Conservation (phyloP, 208 protist species). For the Wallacemonas sp. region DNA sequence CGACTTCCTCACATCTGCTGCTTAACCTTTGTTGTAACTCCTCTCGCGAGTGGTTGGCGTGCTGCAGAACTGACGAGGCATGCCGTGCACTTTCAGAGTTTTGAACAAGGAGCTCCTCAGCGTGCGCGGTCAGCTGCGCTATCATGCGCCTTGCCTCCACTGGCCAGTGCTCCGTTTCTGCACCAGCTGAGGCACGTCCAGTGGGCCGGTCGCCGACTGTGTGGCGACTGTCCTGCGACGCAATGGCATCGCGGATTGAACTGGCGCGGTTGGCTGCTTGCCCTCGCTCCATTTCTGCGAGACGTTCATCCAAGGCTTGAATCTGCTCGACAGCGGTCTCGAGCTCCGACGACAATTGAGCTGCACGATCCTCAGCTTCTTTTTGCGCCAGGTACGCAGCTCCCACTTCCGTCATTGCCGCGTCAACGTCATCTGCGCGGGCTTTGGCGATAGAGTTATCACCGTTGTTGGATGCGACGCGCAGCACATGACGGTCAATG, state of each 20-base stretch:
- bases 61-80: conserved; percentile 39
- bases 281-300: conserved; percentile 67
- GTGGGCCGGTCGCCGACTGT: no score
- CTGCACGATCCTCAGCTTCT: conserved; percentile 62
- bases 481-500: conserved; percentile 48
- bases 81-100: conserved; percentile 51
- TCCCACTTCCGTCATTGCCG: conserved; percentile 62
- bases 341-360: conserved; percentile 54
- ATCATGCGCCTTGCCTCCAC: conserved; percentile 40
- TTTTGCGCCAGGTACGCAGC: conserved; percentile 49
- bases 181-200: neutral
- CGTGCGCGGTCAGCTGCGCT: conserved; percentile 39
- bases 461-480: conserved; percentile 21
- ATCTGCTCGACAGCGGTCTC: conserved; percentile 73
- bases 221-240: no score
- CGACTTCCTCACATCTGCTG: conserved; percentile 23
- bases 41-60: conserved; percentile 39
- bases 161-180: conserved; percentile 41
- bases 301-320: conserved; percentile 62
- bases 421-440: conserved; percentile 18
- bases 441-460: conserved; percentile 23
- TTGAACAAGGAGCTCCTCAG: conserved; percentile 44
- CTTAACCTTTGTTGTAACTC: conserved; percentile 37
- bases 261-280: conserved; percentile 32
- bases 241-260: neutral